A percentile compares a stretch with the other conserved stretches of the same genome.
Evolutionary conservation across 2,329 filamentous ascomycete species (phyloP).

Genomic region (Phyllosticta capitalensis): DNA sequence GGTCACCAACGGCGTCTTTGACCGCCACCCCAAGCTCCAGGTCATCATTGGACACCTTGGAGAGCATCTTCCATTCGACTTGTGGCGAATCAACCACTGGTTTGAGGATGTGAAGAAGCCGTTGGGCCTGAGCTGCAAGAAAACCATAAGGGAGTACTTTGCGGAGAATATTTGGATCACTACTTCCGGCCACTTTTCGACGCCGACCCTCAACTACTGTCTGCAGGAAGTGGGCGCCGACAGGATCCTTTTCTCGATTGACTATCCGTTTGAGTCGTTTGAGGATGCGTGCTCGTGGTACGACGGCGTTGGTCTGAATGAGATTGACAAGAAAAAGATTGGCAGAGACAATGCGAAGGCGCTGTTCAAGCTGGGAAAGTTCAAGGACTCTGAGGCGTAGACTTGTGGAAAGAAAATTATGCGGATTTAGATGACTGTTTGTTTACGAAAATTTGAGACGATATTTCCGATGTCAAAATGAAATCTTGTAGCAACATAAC

Average conservation of each 20-base stretch:
- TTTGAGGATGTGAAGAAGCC: constrained; percentile 37
- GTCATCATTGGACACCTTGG: constrained; percentile 37
- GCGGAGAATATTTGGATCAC: constrained; percentile 35
- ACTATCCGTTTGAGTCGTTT: constrained; percentile 21
- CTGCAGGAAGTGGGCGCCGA: constrained; percentile 31
- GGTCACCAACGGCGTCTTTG: constrained; percentile 35
- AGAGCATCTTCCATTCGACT: constrained; percentile 36
- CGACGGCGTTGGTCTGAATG: constrained; percentile 12
- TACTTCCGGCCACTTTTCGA: constrained; percentile 35
- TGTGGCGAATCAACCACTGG: constrained; percentile 32
- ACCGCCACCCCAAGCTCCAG: constrained; percentile 33
- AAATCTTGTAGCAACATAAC: too few relatives aligned
- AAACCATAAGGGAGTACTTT: constrained; percentile 32
- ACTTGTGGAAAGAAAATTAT: neutral
- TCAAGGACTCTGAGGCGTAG: constrained; percentile 17
- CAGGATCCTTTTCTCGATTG: constrained; percentile 34
- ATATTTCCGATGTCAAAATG: too few relatives aligned
- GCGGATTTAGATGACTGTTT: neutral
- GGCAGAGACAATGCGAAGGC: constrained; percentile 39
- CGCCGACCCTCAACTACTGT: constrained; percentile 32
- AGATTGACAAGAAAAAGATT: constrained; percentile 26
- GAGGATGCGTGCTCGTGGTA: constrained; percentile 24
- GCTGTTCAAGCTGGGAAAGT: constrained; percentile 25
- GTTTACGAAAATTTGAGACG: neutral
- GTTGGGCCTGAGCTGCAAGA: constrained; percentile 17